Conservation (phyloP, 2,329 filamentous ascomycete genomes). For the Fusarium sarcochroum region DNA sequence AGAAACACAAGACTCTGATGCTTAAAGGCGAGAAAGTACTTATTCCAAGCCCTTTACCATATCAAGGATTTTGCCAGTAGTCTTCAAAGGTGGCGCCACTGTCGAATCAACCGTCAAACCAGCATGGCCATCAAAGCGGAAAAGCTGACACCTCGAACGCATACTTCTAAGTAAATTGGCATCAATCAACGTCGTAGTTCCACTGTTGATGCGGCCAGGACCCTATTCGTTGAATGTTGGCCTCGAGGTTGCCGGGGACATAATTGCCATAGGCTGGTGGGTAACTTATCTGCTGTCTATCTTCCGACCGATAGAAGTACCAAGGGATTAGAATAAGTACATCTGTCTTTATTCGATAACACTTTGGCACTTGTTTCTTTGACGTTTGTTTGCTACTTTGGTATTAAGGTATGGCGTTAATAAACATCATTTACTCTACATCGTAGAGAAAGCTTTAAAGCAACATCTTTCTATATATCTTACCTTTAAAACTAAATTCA, state of each 20-base stretch:
- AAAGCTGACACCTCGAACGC: not conserved
- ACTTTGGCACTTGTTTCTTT: too few relatives aligned
- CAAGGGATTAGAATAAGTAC: too few relatives aligned
- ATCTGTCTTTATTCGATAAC: too few relatives aligned
- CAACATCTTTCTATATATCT: too few relatives aligned
- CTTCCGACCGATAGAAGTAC: too few relatives aligned
- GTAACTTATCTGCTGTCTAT: too few relatives aligned
- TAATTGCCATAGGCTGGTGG: too few relatives aligned
- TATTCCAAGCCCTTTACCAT: not conserved
- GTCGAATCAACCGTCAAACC: not conserved
- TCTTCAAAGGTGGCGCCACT: not conserved
- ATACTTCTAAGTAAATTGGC: not conserved
- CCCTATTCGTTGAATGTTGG: not conserved
- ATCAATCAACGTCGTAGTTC: not conserved
- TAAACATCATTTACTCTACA: too few relatives aligned
- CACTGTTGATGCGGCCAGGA: not conserved
- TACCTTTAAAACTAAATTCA: too few relatives aligned
- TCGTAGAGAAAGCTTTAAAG: too few relatives aligned
- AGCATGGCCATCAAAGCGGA: not conserved
- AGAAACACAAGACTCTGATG: not conserved
- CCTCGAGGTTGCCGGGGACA: not conserved
- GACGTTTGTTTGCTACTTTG: too few relatives aligned
- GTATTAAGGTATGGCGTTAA: too few relatives aligned
- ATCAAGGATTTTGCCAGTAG: not conserved
- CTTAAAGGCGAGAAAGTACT: not conserved